These are phyloP conservation scores for Lentinula novae-zelandiae DNA, from an alignment of 1,284 basidiomycete genomes.

Conservation along the genomic window DNA sequence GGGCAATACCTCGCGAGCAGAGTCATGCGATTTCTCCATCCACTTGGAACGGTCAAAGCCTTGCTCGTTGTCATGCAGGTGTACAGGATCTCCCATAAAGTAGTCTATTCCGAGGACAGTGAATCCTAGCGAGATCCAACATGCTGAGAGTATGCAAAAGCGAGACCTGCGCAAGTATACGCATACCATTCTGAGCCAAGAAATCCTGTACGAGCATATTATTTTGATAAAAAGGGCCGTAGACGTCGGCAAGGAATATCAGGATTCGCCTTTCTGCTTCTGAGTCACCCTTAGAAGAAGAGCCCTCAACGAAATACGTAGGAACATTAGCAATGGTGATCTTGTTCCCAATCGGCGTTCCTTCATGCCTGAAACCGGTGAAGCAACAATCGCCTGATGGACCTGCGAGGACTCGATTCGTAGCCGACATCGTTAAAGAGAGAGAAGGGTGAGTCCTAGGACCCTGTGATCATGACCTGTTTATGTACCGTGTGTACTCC, in stretches of 20 bases:
- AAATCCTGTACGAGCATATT: slow-evolving; percentile 50
- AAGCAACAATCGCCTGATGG: slow-evolving; percentile 42
- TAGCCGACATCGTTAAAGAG: background rate
- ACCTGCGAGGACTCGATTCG: slow-evolving; percentile 31
- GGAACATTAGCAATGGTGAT: slow-evolving; percentile 41
- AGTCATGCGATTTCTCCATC: slow-evolving; percentile 5
- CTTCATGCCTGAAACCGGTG: slow-evolving; percentile 41
- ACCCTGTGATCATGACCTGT: background rate
- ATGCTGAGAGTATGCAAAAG: background rate
- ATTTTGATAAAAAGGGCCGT: slow-evolving; percentile 44
- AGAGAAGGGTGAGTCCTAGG: background rate
- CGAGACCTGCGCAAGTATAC: background rate
- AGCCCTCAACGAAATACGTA: slow-evolving; percentile 42
- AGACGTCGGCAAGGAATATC: slow-evolving; percentile 47
- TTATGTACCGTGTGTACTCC: background rate
- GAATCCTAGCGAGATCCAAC: slow-evolving; percentile 7
- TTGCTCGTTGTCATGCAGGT: slow-evolving; percentile 8
- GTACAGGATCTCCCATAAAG: slow-evolving; percentile 11
- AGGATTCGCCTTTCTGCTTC: slow-evolving; percentile 32
- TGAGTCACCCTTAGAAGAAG: slow-evolving; percentile 6
- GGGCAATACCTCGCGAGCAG: slow-evolving; percentile 35
- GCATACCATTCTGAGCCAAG: slow-evolving; percentile 45
- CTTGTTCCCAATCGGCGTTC: slow-evolving; percentile 39
- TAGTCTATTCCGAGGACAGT: slow-evolving; percentile 15
- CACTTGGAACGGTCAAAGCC: slow-evolving; percentile 13